Evolutionary conservation across 768 basidiomycete genomes (phyloP).

Genomic region (Cystobasidium tubakii): DNA sequence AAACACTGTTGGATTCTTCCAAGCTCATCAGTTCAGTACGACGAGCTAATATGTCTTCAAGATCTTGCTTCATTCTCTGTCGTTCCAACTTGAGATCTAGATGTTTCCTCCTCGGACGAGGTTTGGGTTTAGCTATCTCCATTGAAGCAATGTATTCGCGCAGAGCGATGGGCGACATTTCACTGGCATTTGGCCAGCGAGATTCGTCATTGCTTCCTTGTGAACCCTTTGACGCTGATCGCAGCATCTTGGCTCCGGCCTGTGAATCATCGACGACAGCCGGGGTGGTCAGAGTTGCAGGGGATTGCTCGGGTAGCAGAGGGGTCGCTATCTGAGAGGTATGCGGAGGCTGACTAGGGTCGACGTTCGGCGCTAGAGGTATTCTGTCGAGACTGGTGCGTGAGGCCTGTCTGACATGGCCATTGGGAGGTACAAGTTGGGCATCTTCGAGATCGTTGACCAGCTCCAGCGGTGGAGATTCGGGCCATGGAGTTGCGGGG

Average conservation of each 20-base stretch:
- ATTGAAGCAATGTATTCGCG: background rate
- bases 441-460: background rate
- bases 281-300: background rate
- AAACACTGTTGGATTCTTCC: background rate
- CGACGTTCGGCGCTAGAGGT: background rate
- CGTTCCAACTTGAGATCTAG: background rate
- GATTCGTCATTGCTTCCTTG: background rate
- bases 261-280: background rate
- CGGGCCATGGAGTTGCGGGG: conserved; percentile 1
- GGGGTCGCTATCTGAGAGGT: background rate
- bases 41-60: background rate
- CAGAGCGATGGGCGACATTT: background rate
- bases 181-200: background rate
- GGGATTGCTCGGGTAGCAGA: background rate
- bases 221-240: background rate
- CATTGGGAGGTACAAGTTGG: background rate
- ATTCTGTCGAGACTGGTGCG: background rate
- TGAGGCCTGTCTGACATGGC: background rate
- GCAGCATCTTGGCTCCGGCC: background rate
- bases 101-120: background rate
- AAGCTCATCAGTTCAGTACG: background rate
- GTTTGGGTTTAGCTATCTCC: background rate
- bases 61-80: background rate
- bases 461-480: background rate
- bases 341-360: background rate